Base-by-base conservation (phyloP, 148 eudicot genomes). In the Arbutus unedo region DNA sequence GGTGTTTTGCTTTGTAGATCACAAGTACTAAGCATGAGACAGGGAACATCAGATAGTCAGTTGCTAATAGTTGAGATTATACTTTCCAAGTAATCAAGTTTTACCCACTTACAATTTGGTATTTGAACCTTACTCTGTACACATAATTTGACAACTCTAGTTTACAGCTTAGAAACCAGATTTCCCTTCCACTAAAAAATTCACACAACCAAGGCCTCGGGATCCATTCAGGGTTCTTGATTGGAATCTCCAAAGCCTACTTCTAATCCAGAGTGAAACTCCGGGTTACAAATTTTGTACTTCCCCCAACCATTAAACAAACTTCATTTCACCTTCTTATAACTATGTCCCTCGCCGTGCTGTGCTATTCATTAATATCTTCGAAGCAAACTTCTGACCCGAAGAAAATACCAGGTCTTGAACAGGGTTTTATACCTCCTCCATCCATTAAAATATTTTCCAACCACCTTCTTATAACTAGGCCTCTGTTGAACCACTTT, bases 401-500 rank as follows among this genome's bases (percentile, higher is more conserved):
- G 89, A 75, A 96, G 81, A 68, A 87, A 90, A 79, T 90, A 94
- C 98, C 99, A 93, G 2, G 96, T 92, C 81, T 88, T 94, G 18
- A 87, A 54, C 81, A 96, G 79, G 16, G 92, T 91, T 80, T 82
- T 93, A 62, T 89, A 91, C 76, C 91, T 88, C 85, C 91, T 91
- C 99, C 98, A 94, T 11, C 99, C 97, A 79, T 85, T 84, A 82
- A 94, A 93, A 81, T 91, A 90, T 87, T 80, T 94, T 4, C 98
- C 97, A 31, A 93, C 88, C 73, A 93, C 99, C 83, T 89, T 94
- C 83, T 89, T 88, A 81, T 92, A 94, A 77, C 99, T 94, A 15
- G 95, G 89, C 87, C 98, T 89, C 77, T 86, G 83, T 85, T 85
- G 87, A 81, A 94, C 97, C 87, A 87, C 57, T 77, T 54, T 83